Conservation (phyloP, 2,329 filamentous ascomycete genomes). For the Thelonectria discophora region DNA sequence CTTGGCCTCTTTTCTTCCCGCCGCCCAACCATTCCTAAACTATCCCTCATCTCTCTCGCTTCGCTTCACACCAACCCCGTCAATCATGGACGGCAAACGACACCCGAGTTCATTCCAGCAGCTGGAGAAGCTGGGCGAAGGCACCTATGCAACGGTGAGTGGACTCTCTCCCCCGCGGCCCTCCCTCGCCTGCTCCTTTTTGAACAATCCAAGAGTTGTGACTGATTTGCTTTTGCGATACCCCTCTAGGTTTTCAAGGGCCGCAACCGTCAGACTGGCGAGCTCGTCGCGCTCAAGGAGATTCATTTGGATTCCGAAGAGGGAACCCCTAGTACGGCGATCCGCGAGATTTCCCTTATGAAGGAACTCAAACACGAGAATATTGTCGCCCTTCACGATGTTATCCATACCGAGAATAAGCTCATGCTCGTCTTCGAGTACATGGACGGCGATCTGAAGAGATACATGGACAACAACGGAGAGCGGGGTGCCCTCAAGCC, state of each 20-base stretch:
- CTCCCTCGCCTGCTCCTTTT: neutral
- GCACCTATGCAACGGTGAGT: constrained; percentile 94
- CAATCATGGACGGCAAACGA: constrained; percentile 85
- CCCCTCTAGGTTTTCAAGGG: constrained; percentile 89
- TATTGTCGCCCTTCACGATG: constrained; percentile 96
- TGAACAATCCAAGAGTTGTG: neutral
- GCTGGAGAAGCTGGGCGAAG: constrained; percentile 98
- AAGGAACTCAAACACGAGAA: constrained; percentile 99
- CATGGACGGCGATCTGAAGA: constrained; percentile 98
- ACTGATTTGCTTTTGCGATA: constrained; percentile 24
- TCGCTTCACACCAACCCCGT: constrained; percentile 4
- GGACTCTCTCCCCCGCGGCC: neutral
- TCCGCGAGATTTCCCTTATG: constrained; percentile 98
- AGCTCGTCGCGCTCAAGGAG: constrained; percentile 96
- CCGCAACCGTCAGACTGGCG: constrained; percentile 94
- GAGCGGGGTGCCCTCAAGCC: constrained; percentile 90
- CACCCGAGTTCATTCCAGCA: constrained; percentile 99
- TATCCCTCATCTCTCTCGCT: neutral
- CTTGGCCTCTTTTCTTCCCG: constrained; percentile 5
- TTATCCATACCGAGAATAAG: constrained; percentile 99
- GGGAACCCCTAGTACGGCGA: constrained; percentile 95
- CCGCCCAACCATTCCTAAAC: neutral
- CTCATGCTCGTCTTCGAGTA: constrained; percentile 99
- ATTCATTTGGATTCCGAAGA: constrained; percentile 99
- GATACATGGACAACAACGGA: constrained; percentile 96